Evolutionary conservation across 169 alveolate genomes (phyloP), one percentile per base, ranked within the genome.

Genomic region (Haemoproteus tartakovskyi): DNA sequence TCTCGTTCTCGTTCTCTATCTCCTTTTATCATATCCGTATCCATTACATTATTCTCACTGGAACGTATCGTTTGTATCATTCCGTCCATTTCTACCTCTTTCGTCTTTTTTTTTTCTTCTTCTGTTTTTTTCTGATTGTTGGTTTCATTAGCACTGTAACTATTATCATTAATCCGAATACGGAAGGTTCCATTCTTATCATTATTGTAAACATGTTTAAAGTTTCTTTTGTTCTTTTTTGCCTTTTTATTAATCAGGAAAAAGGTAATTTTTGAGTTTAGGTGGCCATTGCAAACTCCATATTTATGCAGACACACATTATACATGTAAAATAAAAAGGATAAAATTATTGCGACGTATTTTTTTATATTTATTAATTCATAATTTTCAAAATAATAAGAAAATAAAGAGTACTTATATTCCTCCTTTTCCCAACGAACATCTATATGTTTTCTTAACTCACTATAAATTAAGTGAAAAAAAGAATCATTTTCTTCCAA

Each of bases 251-350:
- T 67, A 14, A 67, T 67, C 33, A 67, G 37, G 30, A 67, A 67
- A 36, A 22, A 67, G 3, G 82, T 67, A 11, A 67, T 67, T 36
- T 67, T 64, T 1, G 82, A 67, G 30, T 30, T 67, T 24, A 67
- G 54, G 9, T 41, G 29, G 54, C 43, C 82, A 18, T 22, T 54
- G 30, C 70, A 52, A 30, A 67, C 46, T 2, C 82, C 82, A 46
- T 52, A 5, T 56, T 38, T 24, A 50, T 67, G 51, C 60, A 67
- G 21, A 57, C 82, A 67, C n/a, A 30, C 51, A 67, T 67, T 67
- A 19, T 67, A 67, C 82, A 67, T 67, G 47, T 67, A 60, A 26
- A 67, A 11, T 18, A 67, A 40, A 46, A 67, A 67, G 46, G 61
- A 52, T 40, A 51, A 67, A 36, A 54, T 19, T 40, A 67, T 33